Evolutionary conservation across 768 basidiomycete genomes (phyloP), one percentile per base, ranked within the genome.

Genomic region (Boletus sp.): DNA sequence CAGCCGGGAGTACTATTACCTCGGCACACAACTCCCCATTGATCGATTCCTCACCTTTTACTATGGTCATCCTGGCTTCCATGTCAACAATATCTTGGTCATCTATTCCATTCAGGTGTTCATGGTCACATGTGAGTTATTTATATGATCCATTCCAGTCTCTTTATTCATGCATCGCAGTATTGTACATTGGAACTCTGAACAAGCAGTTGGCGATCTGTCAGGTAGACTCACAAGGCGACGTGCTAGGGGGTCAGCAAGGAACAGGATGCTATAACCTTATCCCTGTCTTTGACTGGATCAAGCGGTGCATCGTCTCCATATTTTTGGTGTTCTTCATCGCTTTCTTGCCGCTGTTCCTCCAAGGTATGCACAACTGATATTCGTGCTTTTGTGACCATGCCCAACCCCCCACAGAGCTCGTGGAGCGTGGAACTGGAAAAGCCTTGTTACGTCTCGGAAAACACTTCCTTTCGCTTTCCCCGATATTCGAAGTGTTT

Each of bases 251-350:
- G 19, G 93, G 91, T 30, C 94, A 96, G 69, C 82, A 84, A 46
- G 95, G 91, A 54, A 58, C 69, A 9, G 69, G 69, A 37, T 98
- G 97, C 73, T 98, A 98, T 75, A 94, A 96, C 72, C 84, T 98
- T 47, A 85, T 89, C 51, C 96, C 96, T 21, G 94, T 98, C 47
- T 98, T 96, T 71, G 89, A 93, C 65, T 99, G 97, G 97, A 94
- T 98, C 70, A 87, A 89, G 70, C 92, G 94, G 53, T 97, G 91
- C 71, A 93, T 99, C 68, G 74, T 95, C 59, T 96, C 94, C 51
- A 98, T 99, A 64, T 98, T 98, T 83, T 81, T 99, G 78, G 96
- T 99, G 60, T 98, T 99, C 81, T 87, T 94, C 79, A 93, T 98
- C 62, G 92, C 95, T 37, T 98, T 98, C 80, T 79, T 98, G 70